Evolutionary conservation across 1,284 basidiomycete genomes (phyloP).

Genomic region (Erythrobasidium hasegawianum): DNA sequence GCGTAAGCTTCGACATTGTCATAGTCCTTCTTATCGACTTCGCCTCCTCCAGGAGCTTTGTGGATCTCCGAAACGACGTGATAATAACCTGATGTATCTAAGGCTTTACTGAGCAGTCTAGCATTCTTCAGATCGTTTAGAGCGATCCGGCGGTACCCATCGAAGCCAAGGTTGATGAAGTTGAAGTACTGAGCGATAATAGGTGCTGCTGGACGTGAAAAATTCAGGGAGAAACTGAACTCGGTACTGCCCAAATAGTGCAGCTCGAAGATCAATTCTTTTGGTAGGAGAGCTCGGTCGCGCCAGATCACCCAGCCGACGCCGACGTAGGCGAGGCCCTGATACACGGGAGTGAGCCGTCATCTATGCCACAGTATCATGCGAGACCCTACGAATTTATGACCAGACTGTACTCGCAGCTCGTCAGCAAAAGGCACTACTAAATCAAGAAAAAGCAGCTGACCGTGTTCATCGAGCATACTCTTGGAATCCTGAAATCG

Average conservation of each 20-base stretch:
- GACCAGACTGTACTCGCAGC: not conserved
- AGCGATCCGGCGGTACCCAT: conserved; percentile 73
- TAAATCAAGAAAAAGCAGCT: conserved; percentile 5
- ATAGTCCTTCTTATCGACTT: conserved; percentile 22
- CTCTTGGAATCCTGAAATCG: conserved; percentile 82
- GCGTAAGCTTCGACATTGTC: conserved; percentile 53
- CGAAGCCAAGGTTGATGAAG: conserved; percentile 71
- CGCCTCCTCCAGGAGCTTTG: conserved; percentile 19
- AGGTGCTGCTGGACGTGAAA: conserved; percentile 82
- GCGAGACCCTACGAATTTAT: conserved; percentile 24
- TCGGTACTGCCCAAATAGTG: conserved; percentile 56
- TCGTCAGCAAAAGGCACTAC: not conserved
- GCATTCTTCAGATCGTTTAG: conserved; percentile 67
- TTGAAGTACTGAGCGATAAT: conserved; percentile 93
- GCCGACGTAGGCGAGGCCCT: conserved; percentile 83
- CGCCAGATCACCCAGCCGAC: conserved; percentile 86
- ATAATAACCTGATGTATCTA: conserved; percentile 58
- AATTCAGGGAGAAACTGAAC: conserved; percentile 86
- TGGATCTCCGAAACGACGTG: conserved; percentile 40
- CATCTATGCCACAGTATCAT: not conserved
- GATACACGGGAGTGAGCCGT: conserved; percentile 58
- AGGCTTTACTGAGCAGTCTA: conserved; percentile 72
- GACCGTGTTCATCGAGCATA: conserved; percentile 72
- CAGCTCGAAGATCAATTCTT: conserved; percentile 72
- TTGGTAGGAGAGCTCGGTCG: conserved; percentile 62